Evolutionary conservation across 2,329 filamentous ascomycete genomes (phyloP).

Genomic region (Aspergillus cejpii): DNA sequence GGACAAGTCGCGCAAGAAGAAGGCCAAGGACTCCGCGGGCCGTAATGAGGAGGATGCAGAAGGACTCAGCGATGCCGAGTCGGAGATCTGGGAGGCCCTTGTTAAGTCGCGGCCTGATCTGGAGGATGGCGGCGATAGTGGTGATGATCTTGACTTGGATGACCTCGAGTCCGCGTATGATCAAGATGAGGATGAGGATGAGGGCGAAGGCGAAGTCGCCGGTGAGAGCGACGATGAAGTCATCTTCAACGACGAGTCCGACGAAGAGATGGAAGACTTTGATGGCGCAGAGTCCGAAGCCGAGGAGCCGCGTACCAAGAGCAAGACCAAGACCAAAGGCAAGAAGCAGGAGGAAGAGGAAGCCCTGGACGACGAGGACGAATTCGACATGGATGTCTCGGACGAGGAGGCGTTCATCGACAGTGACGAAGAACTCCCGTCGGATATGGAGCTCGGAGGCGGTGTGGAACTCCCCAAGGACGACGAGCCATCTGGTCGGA

Average conservation of each 20-base stretch:
- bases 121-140: conserved; percentile 54
- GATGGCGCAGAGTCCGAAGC: conserved; percentile 45
- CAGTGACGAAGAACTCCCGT: conserved; percentile 51
- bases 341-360: conserved; percentile 37
- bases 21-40: conserved; percentile 47
- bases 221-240: conserved; percentile 39
- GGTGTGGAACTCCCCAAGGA: conserved; percentile 40
- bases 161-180: conserved; percentile 49
- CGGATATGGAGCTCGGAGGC: conserved; percentile 42
- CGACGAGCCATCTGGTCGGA: conserved; percentile 39
- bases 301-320: conserved; percentile 28
- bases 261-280: conserved; percentile 42
- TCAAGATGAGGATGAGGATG: conserved; percentile 39
- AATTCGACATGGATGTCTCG: conserved; percentile 46
- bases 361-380: conserved; percentile 45
- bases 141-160: conserved; percentile 54
- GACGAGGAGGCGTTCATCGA: conserved; percentile 45
- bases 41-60: conserved; percentile 37
- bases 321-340: conserved; percentile 21
- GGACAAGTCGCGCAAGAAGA: conserved; percentile 46
- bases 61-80: conserved; percentile 56
- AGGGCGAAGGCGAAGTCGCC: conserved; percentile 39
- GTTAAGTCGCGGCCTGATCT: conserved; percentile 73
- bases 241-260: conserved; percentile 44
- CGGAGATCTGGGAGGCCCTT: conserved; percentile 87